Conservation (phyloP, 2,329 filamentous ascomycete species). For the Daldinia sp. region DNA sequence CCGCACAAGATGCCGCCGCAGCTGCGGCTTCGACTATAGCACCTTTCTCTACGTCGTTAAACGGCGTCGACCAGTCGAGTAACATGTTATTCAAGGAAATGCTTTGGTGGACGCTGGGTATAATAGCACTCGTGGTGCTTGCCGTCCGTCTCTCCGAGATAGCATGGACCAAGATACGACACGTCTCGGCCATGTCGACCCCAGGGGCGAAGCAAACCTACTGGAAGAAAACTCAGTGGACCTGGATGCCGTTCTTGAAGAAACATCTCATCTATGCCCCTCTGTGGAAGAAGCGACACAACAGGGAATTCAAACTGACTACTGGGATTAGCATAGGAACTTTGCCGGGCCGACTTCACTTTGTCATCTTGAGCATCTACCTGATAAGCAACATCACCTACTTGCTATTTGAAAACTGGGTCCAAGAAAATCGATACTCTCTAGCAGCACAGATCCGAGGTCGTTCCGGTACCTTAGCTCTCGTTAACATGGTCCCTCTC, state of each 20-base stretch:
- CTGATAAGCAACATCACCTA: conserved; percentile 68
- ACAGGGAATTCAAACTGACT: conserved; percentile 70
- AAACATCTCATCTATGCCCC: conserved; percentile 70
- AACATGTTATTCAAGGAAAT: conserved; percentile 66
- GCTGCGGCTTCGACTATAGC: conserved; percentile 57
- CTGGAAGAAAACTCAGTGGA: conserved; percentile 66
- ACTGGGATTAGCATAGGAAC: conserved; percentile 65
- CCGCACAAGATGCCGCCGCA: conserved; percentile 39
- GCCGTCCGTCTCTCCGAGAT: conserved; percentile 63
- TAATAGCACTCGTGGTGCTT: conserved; percentile 62
- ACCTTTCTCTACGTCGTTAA: conserved; percentile 63
- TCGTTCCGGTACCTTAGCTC: conserved; percentile 81
- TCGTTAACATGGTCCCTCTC: conserved; percentile 91
- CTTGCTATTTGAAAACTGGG: conserved; percentile 69
- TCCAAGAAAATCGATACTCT: conserved; percentile 64
- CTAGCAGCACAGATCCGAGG: conserved; percentile 85
- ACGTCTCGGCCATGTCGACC: conserved; percentile 65
- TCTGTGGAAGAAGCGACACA: conserved; percentile 70
- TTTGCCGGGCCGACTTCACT: conserved; percentile 70
- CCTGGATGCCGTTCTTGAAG: conserved; percentile 69
- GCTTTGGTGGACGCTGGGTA: conserved; percentile 69
- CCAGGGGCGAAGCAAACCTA: conserved; percentile 63
- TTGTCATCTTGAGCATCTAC: conserved; percentile 64
- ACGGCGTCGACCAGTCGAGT: conserved; percentile 66
- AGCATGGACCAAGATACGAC: conserved; percentile 63